Percentiles rank a stretch among this genome's conserved stretches.
Conservation (phyloP, 2,329 filamentous ascomycete genomes). For the Dothideomycetes sp. region DNA sequence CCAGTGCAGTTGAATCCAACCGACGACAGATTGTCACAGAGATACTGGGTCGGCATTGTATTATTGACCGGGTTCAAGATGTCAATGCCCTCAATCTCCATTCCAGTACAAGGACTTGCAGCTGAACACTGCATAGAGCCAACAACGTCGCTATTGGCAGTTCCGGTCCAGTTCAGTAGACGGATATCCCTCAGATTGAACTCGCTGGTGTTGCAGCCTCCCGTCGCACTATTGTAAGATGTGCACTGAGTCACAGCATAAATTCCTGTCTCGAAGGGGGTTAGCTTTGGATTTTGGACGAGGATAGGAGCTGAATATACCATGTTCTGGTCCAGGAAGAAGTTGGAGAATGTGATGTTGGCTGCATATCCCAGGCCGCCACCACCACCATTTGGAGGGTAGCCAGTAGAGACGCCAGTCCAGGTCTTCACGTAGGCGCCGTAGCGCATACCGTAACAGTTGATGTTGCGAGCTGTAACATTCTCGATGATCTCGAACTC, state of each 20-base stretch:
- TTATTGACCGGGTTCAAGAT: slow-evolving; percentile 16
- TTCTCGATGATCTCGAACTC: slow-evolving; percentile 42
- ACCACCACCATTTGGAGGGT: slow-evolving; percentile 48
- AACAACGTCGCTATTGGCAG: slow-evolving; percentile 18
- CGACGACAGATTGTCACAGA: slow-evolving; percentile 19
- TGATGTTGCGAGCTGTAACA: slow-evolving; percentile 41
- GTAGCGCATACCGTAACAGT: slow-evolving; percentile 38
- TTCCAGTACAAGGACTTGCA: slow-evolving; percentile 20
- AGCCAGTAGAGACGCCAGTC: slow-evolving; percentile 37
- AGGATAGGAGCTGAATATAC: too few species aligned
- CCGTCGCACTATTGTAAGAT: slow-evolving; percentile 18
- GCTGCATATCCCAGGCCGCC: slow-evolving; percentile 42
- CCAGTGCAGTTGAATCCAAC: slow-evolving; percentile 22
- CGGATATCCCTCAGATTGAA: slow-evolving; percentile 31
- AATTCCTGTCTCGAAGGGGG: slow-evolving; percentile 17
- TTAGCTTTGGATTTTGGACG: too few species aligned
- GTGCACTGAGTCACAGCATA: slow-evolving; percentile 24
- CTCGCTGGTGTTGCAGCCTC: slow-evolving; percentile 23
- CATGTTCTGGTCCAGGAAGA: slow-evolving; percentile 18
- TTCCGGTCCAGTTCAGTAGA: slow-evolving; percentile 24
- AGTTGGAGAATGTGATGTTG: slow-evolving; percentile 31
- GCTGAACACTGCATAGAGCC: slow-evolving; percentile 23
- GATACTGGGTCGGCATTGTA: slow-evolving; percentile 17
- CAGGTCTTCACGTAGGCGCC: slow-evolving; percentile 50
- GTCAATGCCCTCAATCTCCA: slow-evolving; percentile 20